Evolutionary conservation across 257 asterid species (phyloP), one percentile per base, ranked within the genome.

Genomic region (Misopates orontium): DNA sequence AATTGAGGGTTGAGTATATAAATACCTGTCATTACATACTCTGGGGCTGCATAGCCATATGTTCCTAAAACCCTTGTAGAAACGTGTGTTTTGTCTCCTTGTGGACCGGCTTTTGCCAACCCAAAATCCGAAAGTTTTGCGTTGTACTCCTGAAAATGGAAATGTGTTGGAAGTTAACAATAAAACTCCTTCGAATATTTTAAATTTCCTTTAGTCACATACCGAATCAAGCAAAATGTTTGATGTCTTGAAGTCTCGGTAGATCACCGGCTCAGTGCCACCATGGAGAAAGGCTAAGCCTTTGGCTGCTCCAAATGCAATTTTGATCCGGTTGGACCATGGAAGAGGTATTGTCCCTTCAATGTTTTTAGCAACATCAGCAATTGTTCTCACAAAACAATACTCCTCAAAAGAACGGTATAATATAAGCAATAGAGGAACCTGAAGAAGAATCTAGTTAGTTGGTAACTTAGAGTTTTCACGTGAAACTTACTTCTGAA

Each of bases 61-160:
- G 98, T 92, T 19, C 98, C 98, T 0, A 89, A 82, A 36, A 92
- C 98, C 67, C 97, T 72, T 12, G 98, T 92, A 12, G 98, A 92
- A 69, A 92, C 98, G 54, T 92, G 98, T 0, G 98, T 89, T 71
- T 87, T 92, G 72, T 92, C 98, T 49, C 96, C 98, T 70, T 80
- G 98, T 59, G 98, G 98, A 57, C 97, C 98, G 12, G 98, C 98
- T 78, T 89, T 92, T 16, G 98, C 98, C 75, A 92, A 82, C 56
- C 98, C 98, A 47, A 92, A 92, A 76, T 92, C 98, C 0, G 98
- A 92, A 62, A 92, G 95, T 84, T 92, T 92, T 16, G 96, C 93
- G 44, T 85, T 92, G 54, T 92, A 92, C 55, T 89, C 98, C 98
- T 91, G 73, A 64, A 66, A 63, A 66, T 19, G 32, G 25, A 48